A percentile compares a stretch with the other conserved stretches of the same genome.
These are phyloP conservation scores for Scolecobasidium constrictum DNA, from an alignment of 2,329 filamentous ascomycete genomes.

Conservation along the genomic window DNA sequence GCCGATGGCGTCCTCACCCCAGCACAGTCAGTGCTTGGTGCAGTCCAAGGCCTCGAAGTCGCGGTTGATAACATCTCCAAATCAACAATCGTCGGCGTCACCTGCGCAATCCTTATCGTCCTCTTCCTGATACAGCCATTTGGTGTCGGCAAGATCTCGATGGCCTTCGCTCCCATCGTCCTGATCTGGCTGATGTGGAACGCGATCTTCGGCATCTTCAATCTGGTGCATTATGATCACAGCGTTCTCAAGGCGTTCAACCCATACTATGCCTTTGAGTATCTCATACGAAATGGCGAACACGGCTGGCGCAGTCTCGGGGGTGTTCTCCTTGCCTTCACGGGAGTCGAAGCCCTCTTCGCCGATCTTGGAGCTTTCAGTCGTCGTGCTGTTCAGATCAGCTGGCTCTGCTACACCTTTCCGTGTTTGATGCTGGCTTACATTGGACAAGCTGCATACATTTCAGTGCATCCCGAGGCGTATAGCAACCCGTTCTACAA, in stretches of 20 bases:
- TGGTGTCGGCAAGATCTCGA: conserved; percentile 50
- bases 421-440: conserved; percentile 59
- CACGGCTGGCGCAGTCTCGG: conserved; percentile 50
- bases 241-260: conserved; percentile 42
- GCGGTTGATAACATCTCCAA: conserved; percentile 45
- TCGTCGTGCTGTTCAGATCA: conserved; percentile 56
- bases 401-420: conserved; percentile 58
- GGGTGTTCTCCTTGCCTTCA: conserved; percentile 65
- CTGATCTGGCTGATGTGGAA: conserved; percentile 58
- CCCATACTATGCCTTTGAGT: conserved; percentile 48
- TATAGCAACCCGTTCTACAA: conserved; percentile 68
- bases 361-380: conserved; percentile 69
- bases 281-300: conserved; percentile 47
- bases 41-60: conserved; percentile 53
- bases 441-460: conserved; percentile 64
- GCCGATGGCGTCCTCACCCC: conserved; percentile 57
- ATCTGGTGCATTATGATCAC: conserved; percentile 35
- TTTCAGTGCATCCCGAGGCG: conserved; percentile 47
- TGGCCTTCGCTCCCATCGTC: conserved; percentile 54
- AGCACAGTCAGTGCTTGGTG: conserved; percentile 59
- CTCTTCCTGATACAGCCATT: conserved; percentile 56
- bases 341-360: conserved; percentile 69
- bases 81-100: conserved; percentile 49
- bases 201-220: conserved; percentile 51
- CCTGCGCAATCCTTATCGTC: conserved; percentile 52